A percentile compares a stretch with the other conserved stretches of the same genome.
Evolutionary conservation across 768 basidiomycete genomes (phyloP).

Genomic region (Pleurotus salmoneostramineus): DNA sequence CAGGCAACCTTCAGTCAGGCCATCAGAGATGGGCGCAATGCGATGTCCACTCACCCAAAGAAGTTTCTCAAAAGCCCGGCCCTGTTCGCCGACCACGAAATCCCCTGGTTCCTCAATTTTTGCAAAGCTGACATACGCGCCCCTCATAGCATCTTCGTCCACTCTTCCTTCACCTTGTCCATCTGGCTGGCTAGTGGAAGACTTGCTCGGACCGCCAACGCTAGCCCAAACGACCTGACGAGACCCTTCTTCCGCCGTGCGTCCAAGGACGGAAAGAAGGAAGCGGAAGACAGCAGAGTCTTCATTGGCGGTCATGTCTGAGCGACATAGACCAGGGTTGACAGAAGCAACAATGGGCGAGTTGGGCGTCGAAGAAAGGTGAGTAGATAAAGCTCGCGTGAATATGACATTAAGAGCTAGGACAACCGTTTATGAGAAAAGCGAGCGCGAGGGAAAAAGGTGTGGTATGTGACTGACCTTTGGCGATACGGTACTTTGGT

Average conservation of each 20-base stretch:
- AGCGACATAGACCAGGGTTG: constrained; percentile 40
- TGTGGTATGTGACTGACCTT: constrained; percentile 22
- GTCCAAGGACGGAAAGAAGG: background rate
- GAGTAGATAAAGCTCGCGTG: constrained; percentile 28
- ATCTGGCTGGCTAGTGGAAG: background rate
- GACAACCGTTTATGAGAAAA: background rate
- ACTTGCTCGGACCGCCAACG: constrained; percentile 14
- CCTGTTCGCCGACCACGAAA: constrained; percentile 27
- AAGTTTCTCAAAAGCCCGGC: constrained; percentile 21
- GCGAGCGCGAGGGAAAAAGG: too few species aligned
- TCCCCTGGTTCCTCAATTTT: constrained; percentile 27
- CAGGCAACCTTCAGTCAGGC: background rate
- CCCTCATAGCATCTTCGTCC: constrained; percentile 21
- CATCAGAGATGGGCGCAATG: too few species aligned
- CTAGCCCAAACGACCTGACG: constrained; percentile 30
- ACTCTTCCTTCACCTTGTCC: constrained; percentile 9
- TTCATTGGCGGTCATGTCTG: constrained; percentile 30
- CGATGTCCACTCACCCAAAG: constrained; percentile 28
- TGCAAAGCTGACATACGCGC: constrained; percentile 21
- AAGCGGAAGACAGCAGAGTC: constrained; percentile 18
- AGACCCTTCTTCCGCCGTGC: constrained; percentile 31
- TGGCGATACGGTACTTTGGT: constrained; percentile 28
- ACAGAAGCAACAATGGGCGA: constrained; percentile 26
- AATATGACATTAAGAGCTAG: constrained; percentile 39
- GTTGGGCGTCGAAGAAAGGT: constrained; percentile 15